Percentiles rank a stretch among this genome's conserved stretches.
Evolutionary conservation across 179 eudicot species (phyloP).

Genomic region (Spergularia azorica): DNA sequence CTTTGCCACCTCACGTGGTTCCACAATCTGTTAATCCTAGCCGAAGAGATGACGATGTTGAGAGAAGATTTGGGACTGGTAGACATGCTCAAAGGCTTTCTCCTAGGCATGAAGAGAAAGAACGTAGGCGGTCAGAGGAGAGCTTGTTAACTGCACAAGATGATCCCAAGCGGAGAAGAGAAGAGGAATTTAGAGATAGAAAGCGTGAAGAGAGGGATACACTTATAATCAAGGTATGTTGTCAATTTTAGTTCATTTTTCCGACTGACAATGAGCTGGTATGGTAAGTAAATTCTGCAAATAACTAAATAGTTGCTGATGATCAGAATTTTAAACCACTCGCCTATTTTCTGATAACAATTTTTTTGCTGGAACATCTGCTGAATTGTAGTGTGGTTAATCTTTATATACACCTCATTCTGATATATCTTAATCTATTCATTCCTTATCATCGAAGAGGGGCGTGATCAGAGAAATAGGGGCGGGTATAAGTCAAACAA

Average conservation of each 20-base stretch:
- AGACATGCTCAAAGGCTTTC: constrained; percentile 91
- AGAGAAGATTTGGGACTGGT: constrained; percentile 69
- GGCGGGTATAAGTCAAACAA: too few relatives aligned
- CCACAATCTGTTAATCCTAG: constrained; percentile 79
- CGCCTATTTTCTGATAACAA: background rate
- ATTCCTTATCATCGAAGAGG: too few relatives aligned
- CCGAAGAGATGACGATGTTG: constrained; percentile 88
- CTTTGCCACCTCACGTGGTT: constrained; percentile 84
- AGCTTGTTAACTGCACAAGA: constrained; percentile 52
- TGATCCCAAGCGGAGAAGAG: constrained; percentile 87
- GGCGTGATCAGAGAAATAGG: too few relatives aligned
- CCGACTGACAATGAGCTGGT: too few relatives aligned
- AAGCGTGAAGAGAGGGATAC: constrained; percentile 92
- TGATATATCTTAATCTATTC: too few relatives aligned
- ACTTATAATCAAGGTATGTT: constrained; percentile 57
- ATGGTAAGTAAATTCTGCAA: background rate
- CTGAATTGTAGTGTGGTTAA: too few relatives aligned
- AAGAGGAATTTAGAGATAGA: constrained; percentile 88
- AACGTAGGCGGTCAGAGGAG: constrained; percentile 92
- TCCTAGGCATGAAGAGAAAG: constrained; percentile 95
- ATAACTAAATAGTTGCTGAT: background rate
- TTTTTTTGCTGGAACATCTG: too few relatives aligned
- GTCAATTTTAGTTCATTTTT: background rate
- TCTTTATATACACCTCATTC: too few relatives aligned
- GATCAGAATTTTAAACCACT: background rate